Evolutionary conservation across 805 yeast species (phyloP), one percentile per base, ranked within the genome.

Genomic region (Tetrapisispora fleetii): DNA sequence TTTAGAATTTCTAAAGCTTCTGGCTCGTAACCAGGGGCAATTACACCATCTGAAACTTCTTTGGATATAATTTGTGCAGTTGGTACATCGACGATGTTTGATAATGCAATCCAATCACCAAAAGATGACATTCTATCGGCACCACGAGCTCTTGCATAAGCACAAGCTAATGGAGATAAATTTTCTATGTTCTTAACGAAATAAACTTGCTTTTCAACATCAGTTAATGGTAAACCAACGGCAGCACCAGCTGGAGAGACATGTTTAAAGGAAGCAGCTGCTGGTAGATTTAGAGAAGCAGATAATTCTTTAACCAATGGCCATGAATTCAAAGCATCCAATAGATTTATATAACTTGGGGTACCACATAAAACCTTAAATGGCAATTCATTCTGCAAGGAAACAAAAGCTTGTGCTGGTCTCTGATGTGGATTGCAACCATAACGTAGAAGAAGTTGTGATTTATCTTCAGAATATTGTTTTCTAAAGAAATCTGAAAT

Each of bases 361-460:
- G 96, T 83, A 51, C 99, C 99, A 58, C 81, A 74, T 60, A 93
- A 75, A 24, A 91, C 98, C 73, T 85, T 85, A 77, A 93, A 91
- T 45, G 99, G 99, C 56, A 93, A 78, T 58, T 81, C 81, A 57
- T 84, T 85, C 60, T 95, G 96, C 57, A 81, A 79, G 50, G 82
- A 68, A 50, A 93, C 95, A 64, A 70, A 93, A 47, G 98, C 96
- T 76, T 93, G 99, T 32, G 99, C 97, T 44, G 99, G 99, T 71
- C 87, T 93, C 76, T 93, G 99, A 71, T 93, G 98, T 52, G 99
- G 99, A 76, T 93, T 93, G 51, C 96, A 96, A 68, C 99, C 99
- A 69, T 93, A 93, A 75, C 99, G 83, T 62, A 93, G 78, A 32
- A 97, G 93, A 69, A 93, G 76, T 77, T 91, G 98, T 48, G 93